Conservation (phyloP, 148 eudicot species). For the Fagopyrum tataricum region DNA sequence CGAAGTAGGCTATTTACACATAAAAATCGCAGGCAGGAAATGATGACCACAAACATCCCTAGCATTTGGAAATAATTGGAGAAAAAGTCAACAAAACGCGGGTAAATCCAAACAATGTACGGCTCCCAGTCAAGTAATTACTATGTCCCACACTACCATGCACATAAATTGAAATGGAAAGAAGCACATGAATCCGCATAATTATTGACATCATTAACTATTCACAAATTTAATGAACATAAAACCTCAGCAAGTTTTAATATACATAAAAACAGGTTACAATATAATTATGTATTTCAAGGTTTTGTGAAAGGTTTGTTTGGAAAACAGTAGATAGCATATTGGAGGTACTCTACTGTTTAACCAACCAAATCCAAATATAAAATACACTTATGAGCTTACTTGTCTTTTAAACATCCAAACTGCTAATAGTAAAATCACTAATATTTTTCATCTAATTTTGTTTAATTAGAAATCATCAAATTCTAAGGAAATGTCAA, state of each 20-base stretch:
- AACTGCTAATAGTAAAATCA: no score
- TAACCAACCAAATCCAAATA: not conserved
- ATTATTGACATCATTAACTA: no score
- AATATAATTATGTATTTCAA: no score
- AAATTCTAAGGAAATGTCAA: not conserved
- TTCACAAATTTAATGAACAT: not conserved
- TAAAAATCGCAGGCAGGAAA: not conserved
- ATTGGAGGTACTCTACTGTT: not conserved
- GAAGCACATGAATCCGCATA: no score
- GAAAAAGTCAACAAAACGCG: not conserved
- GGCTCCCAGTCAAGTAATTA: no score
- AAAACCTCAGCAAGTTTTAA: not conserved
- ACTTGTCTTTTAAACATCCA: no score
- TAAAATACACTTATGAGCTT: no score
- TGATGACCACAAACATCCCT: not conserved
- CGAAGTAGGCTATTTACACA: not conserved
- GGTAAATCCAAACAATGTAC: no score
- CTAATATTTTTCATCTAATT: no score
- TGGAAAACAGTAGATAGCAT: not conserved
- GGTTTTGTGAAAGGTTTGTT: not conserved
- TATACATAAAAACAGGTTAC: no score
- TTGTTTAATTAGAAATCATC: not conserved
- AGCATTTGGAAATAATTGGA: not conserved
- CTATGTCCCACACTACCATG: no score
- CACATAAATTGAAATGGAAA: no score